Evolutionary conservation across 176 grass and related monocot species (phyloP).

Genomic region (Dactylis glomerata): DNA sequence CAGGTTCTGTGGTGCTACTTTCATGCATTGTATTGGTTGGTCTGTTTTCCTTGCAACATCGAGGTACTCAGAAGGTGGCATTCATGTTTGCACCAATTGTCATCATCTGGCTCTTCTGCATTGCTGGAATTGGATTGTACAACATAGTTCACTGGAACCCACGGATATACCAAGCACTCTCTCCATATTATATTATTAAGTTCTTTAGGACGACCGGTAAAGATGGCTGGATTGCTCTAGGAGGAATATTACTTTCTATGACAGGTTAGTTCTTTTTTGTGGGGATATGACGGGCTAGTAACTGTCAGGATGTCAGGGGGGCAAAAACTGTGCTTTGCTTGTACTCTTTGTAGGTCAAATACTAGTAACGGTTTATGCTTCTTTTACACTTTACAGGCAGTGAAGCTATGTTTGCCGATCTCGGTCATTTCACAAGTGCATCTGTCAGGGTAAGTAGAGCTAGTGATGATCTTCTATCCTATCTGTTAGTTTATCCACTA

Average conservation of each 20-base stretch:
- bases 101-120: constrained; percentile 73
- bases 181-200: constrained; percentile 76
- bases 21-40: constrained; percentile 91
- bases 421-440: constrained; percentile 80
- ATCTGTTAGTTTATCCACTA: neutral
- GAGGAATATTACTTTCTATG: constrained; percentile 89
- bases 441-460: constrained; percentile 77
- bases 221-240: constrained; percentile 96
- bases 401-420: constrained; percentile 98
- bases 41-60: constrained; percentile 91
- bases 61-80: constrained; percentile 90
- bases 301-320: neutral
- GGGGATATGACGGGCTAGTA: constrained; percentile 82
- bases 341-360: neutral
- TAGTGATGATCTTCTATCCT: constrained; percentile 25
- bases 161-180: constrained; percentile 74
- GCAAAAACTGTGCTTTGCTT: neutral
- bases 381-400: constrained; percentile 57
- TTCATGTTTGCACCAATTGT: constrained; percentile 92
- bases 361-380: constrained; percentile 6
- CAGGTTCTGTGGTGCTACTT: constrained; percentile 86
- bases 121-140: constrained; percentile 80
- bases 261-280: too few species aligned
- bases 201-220: constrained; percentile 77
- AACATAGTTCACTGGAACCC: constrained; percentile 86